Base-by-base conservation (phyloP, 108 stramenopile species). In the Aureococcus anophagefferens region DNA sequence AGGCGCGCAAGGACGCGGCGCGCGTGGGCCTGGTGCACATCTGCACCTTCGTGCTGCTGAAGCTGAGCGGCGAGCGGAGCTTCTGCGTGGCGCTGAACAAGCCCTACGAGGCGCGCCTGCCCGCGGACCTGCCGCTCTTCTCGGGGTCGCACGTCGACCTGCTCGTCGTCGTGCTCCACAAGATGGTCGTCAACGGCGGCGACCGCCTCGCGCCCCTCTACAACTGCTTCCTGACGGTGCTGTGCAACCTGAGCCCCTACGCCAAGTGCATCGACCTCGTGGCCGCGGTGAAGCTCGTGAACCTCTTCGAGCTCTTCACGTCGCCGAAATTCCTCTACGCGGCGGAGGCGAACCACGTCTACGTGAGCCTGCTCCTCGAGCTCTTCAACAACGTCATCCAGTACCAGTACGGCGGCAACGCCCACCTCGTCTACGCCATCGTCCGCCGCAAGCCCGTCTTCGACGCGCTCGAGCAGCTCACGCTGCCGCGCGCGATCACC, bases 321-420 rank as follows among this genome's bases (percentile, higher is more conserved):
- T 86, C 90, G 36, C 94, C 93, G 9, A 89, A 90, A 76, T 94
- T 90, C 68, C 71, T 97, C 45, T 94, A 90, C 72, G 46, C 78
- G 30, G 62, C 66, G 36, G 93, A 96, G 66, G 85, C 85, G 59
- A 95, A 93, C 29, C 86, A 95, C 75, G 81, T 81, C 29, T 91
- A 95, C 71, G 79, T 97, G 67, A 91, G 90, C 0, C 80, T 95
- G 29, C 77, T 99, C 33, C 76, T 98, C 63, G 95, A 97, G 82
- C 84, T 94, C 64, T 96, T 98, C 82, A 95, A 96, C 86, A 99
- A 99, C 71, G 87, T 97, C 46, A 86, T 98, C 68, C 98, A 99
- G 79, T 99, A 99, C 66, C 98, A 99, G 81, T 99, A 91, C 76
- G 86, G 83, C 31, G 96, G 96, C 35, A 98, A 99, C 78, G 81